Evolutionary conservation across 768 basidiomycete genomes (phyloP).

Genomic region (Tricholoma flavovirens): DNA sequence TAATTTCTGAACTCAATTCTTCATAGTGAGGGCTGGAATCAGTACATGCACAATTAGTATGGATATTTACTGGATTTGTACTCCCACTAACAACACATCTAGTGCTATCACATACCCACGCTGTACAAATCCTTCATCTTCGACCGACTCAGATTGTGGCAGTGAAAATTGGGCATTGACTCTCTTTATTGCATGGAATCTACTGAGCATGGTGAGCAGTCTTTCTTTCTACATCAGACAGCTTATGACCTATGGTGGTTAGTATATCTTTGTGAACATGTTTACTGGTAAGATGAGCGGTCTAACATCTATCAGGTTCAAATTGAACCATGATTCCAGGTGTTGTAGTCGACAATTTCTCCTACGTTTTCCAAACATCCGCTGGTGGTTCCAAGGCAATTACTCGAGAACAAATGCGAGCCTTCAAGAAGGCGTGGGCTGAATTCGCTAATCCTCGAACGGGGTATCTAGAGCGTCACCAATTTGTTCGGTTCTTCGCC

Average conservation of each 20-base stretch:
- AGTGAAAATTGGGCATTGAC: constrained; percentile 76
- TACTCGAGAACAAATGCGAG: constrained; percentile 85
- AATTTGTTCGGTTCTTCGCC: constrained; percentile 74
- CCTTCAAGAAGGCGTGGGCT: constrained; percentile 94
- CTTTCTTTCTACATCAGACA: neutral
- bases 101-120: constrained; percentile 75
- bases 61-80: constrained; percentile 18
- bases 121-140: constrained; percentile 55
- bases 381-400: constrained; percentile 77
- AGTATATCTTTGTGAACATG: constrained; percentile 97
- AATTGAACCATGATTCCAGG: constrained; percentile 28
- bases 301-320: neutral
- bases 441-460: constrained; percentile 75
- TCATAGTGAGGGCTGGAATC: constrained; percentile 89
- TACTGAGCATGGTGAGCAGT: constrained; percentile 80
- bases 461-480: constrained; percentile 65
- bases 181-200: constrained; percentile 92
- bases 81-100: constrained; percentile 7
- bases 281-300: constrained; percentile 62
- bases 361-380: constrained; percentile 88
- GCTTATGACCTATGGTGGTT: constrained; percentile 5
- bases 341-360: constrained; percentile 94
- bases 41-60: constrained; percentile 96
- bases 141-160: constrained; percentile 80
- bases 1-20: constrained; percentile 9